Base-by-base conservation (phyloP, 805 yeast genomes). In the Pichia paraexigua region DNA sequence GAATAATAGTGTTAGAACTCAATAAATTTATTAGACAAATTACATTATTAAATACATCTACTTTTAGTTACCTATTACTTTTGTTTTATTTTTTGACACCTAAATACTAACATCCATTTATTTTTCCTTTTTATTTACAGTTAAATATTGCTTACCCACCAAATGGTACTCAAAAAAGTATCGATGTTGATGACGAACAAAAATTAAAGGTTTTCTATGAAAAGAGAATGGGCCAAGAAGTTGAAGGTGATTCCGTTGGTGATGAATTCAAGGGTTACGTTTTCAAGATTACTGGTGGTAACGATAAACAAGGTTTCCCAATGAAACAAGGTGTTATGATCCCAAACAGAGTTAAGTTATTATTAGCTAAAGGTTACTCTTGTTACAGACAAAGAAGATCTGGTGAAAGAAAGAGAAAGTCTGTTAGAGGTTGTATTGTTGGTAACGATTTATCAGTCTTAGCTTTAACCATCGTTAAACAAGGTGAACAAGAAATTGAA, bases 301-400 rank as follows among this genome's bases (percentile, higher is more conserved):
- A 94, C 87, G 99, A 94, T 82, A 94, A 94, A 82, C 99, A 94
- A 83, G 99, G 99, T 82, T 94, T 94, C 97, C 98, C 99, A 80
- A 94, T 95, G 99, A 94, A 91, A 80, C 99, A 95, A 80, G 99
- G 99, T 86, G 99, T 94, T 63, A 80, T 94, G 84, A 94, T 89
- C 82, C 98, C 99, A 79, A 90, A 95, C 85, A 95, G 99, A 85
- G 98, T 94, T 69, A 90, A 87, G 76, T 84, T 94, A 70, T 83
- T 94, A 73, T 82, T 94, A 73, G 76, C 96, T 66, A 84, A 89
- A 79, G 96, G 92, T 71, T 85, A 80, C 81, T 88, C 97, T 68
- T 92, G 98, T 83, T 94, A 94, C 95, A 92, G 99, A 84, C 95
- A 96, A 77, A 94, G 99, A 84, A 89, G 98, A 81, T 72, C 76